phyloP scores from a whole-genome alignment of 139 green algal genomes.

The Chlorokybus atmophyticus region DNA sequence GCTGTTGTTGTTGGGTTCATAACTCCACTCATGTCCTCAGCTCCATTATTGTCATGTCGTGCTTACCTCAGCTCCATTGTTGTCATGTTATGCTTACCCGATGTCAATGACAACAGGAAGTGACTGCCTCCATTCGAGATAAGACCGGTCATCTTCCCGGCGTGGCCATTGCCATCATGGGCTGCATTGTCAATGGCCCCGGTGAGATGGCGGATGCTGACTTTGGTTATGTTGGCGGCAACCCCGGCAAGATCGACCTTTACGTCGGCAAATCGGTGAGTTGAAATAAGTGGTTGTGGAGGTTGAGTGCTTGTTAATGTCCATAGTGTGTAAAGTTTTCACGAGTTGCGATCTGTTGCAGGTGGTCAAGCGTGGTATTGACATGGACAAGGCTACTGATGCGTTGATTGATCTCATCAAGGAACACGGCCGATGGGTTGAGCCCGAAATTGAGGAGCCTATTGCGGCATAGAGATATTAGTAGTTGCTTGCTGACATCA shows the following conservation, averaged over 20 bases:
- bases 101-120: too few species aligned
- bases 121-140: constrained; percentile 85
- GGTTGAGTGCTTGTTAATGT: too few species aligned
- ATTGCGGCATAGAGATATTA: too few species aligned
- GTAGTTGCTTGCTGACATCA: too few species aligned
- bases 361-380: constrained; percentile 74
- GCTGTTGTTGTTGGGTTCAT: too few species aligned
- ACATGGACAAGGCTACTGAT: constrained; percentile 69
- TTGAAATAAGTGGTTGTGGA: too few species aligned
- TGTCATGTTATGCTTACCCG: too few species aligned
- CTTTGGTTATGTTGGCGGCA: constrained; percentile 66
- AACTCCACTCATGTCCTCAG: too few species aligned
- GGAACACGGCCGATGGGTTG: constrained; percentile 78
- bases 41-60: too few species aligned
- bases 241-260: constrained; percentile 89
- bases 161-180: constrained; percentile 89
- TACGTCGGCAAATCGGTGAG: constrained; percentile 93
- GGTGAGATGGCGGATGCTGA: constrained; percentile 99
- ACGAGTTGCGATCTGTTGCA: too few species aligned
- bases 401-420: constrained; percentile 96
- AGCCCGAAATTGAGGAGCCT: constrained; percentile 49
- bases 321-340: too few species aligned
- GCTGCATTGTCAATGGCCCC: constrained; percentile 97
- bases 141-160: constrained; percentile 86
- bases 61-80: too few species aligned